Evolutionary conservation across 176 grass and related monocot genomes (phyloP), one percentile per base, ranked within the genome.

Genomic region (Thinopyrum elongatum): DNA sequence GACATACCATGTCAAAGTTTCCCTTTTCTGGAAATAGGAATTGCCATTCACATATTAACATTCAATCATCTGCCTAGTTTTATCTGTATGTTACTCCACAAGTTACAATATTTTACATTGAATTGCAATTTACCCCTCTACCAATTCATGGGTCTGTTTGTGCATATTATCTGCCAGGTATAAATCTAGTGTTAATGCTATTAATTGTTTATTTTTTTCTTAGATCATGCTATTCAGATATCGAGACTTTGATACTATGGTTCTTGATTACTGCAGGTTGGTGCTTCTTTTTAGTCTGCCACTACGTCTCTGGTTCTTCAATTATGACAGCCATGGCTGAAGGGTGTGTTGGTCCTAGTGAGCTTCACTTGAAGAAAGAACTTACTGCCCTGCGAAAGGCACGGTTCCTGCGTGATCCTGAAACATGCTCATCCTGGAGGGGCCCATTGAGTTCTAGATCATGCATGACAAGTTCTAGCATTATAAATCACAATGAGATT

Each of bases 351-450:
- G 91, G 88, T 65, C 96, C 91, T 51, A 95, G 91, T 70, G 91
- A 95, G 89, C 96, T 98, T 71, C 96, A 95, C 85, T 86, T 98
- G 81, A 95, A 98, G 83, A 98, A 94, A 75, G 95, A 98, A 80
- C 87, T 98, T 92, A 94, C 90, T 66, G 88, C 86, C 23, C 83
- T 95, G 55, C 85, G 86, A 84, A 95, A 95, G 81, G 86, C 96
- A 83, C 89, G 88, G 34, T 95, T 89, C 65, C 88, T 98, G 69
- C 91, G 90, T 51, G 96, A 95, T 89, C 96, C 96, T 61, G 93
- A 95, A 88, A 94, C 93, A 65, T 98, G 91, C 90, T 98, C 90
- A 58, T 91, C 93, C 64, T 98, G 88, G 91, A 93, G 90, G 83
- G 95, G 93, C 11, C 88, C 93, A 46, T 64, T 94, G 78, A 95